Evolutionary conservation across 495 filamentous ascomycete genomes (phyloP), one percentile per base, ranked within the genome.

Genomic region (Pseudevernia furfuracea): DNA sequence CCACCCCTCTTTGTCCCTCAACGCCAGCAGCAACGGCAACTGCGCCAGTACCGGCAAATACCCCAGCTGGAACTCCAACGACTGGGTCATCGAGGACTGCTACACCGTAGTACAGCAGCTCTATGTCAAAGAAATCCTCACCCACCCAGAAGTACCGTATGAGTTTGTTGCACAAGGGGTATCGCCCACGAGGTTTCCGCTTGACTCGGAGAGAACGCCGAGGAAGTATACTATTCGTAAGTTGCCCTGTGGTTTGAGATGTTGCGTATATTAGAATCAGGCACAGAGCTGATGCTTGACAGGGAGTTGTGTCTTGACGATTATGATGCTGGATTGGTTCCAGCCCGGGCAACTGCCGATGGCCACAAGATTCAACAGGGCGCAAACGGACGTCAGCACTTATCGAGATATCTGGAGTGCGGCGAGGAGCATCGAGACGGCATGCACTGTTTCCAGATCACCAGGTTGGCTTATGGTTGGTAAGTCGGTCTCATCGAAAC

Each of bases 41-140:
- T 63, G 61, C 52, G 61, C 61, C 37, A 19, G 7, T 28, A 48
- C 37, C 2, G 3, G 37, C 12, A 25, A 15, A 7, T 63, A 25
- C 10, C 61, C 61, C 4, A 10, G 8, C 4, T 63, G 61, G 61
- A 44, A 9, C n/a, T 39, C 52, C 1, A 2, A 6, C 21, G 43
- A 60, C 34, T 64, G 62, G 62, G 1, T 59, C 9, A 19, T 60
- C 23, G 56, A 59, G 34, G 62, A 64, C 57, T 64, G 62, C 41
- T 64, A 41, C 30, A 28, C 36, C 6, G 62, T 57, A 1, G 28
- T 60, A 1, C 62, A 64, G 1, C 32, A 53, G 28, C 55, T 64
- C 8, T 64, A 49, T 28, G 1, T 64, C 4, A 4, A n/a, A 59
- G 62, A 64, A 34, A 25, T 56, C 1, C 28, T 59, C 32, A 6